Conservation (phyloP, 345 rosid species). For the Turritis glabra region DNA sequence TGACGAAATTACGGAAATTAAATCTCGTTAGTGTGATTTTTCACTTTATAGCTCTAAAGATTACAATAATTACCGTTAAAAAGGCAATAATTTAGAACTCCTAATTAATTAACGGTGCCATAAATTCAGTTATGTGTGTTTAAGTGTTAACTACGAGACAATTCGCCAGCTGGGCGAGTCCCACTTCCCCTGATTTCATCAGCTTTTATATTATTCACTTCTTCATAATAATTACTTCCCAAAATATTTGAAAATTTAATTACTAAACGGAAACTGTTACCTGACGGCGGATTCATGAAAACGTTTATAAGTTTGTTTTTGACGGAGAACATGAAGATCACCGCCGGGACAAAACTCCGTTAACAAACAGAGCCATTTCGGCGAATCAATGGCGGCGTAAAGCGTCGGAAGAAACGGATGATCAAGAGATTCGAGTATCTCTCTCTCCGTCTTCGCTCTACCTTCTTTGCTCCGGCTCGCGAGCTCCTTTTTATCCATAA, state of each 20-base stretch:
- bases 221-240: background rate
- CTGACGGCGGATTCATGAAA: conserved; percentile 89
- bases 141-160: conserved; percentile 36
- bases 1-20: background rate
- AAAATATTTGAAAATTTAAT: conserved; percentile 2
- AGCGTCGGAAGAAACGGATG: conserved; percentile 90
- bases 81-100: conserved; percentile 31
- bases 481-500: conserved; percentile 94
- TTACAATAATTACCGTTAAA: background rate
- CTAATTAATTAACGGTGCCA: conserved; percentile 12
- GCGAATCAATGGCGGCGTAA: conserved; percentile 69
- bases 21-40: background rate
- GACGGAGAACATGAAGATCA: conserved; percentile 98
- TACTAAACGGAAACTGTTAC: conserved; percentile 40
- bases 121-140: conserved; percentile 36
- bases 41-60: background rate
- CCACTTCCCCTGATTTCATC: conserved; percentile 39
- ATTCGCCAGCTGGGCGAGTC: conserved; percentile 40
- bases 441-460: conserved; percentile 80
- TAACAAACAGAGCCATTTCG: conserved; percentile 77
- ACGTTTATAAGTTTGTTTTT: conserved; percentile 71
- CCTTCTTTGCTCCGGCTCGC: conserved; percentile 77
- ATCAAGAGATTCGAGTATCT: conserved; percentile 75
- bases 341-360: conserved; percentile 97
- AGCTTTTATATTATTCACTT: background rate